These are phyloP conservation scores for Dictyostelium purpureum DNA, from an alignment of 78 protist species.

Conservation along the genomic window DNA sequence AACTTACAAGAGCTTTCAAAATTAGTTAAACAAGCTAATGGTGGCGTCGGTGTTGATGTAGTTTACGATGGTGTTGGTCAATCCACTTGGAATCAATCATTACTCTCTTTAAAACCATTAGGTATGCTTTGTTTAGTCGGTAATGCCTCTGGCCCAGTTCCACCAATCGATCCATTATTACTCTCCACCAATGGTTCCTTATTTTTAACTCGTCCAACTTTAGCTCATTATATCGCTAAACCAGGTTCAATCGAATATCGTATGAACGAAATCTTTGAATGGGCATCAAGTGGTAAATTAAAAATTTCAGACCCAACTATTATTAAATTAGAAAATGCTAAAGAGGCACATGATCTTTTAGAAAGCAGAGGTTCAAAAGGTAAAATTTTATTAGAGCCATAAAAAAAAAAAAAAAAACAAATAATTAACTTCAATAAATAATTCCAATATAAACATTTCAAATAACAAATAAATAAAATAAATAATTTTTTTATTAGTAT, in stretches of 20 bases:
- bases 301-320: neutral
- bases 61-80: conserved; percentile 90
- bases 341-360: conserved; percentile 51
- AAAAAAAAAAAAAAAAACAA: neutral
- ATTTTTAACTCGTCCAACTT: conserved; percentile 79
- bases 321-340: conserved; percentile 14
- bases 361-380: conserved; percentile 41
- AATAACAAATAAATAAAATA: too few species aligned
- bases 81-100: conserved; percentile 68
- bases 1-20: conserved; percentile 25
- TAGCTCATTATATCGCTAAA: conserved; percentile 49
- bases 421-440: too few species aligned
- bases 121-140: conserved; percentile 86
- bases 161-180: conserved; percentile 78
- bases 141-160: conserved; percentile 85
- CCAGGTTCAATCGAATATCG: conserved; percentile 26
- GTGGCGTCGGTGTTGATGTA: conserved; percentile 80
- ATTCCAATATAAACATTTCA: too few species aligned
- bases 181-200: conserved; percentile 70
- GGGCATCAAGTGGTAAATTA: conserved; percentile 22
- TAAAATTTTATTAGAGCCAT: conserved; percentile 34
- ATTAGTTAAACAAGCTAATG: neutral
- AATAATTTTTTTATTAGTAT: too few species aligned
- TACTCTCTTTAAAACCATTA: conserved; percentile 60
- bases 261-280: neutral